Conservation (phyloP, 768 basidiomycete species). For the Pisolithus marmoratus region DNA sequence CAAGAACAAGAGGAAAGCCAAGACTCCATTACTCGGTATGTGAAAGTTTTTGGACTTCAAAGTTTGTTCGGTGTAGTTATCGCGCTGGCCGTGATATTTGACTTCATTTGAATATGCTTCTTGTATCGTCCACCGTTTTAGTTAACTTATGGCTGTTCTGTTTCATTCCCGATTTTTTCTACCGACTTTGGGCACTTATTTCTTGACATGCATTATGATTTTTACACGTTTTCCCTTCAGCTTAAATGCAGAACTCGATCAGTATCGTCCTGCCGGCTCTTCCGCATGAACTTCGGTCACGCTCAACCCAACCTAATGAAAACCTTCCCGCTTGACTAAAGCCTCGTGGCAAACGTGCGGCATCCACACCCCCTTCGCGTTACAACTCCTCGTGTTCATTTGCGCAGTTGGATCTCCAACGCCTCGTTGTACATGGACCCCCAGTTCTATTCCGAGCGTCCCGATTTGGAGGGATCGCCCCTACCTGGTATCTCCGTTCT, state of each 20-base stretch:
- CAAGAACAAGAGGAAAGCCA: constrained; percentile 73
- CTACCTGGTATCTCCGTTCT: neutral
- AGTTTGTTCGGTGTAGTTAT: constrained; percentile 47
- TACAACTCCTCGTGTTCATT: constrained; percentile 12
- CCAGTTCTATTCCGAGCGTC: neutral
- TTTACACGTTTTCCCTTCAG: constrained; percentile 34
- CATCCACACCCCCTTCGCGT: constrained; percentile 20
- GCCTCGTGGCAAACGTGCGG: constrained; percentile 35
- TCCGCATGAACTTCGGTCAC: constrained; percentile 14
- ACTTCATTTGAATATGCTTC: constrained; percentile 37
- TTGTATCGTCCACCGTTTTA: neutral
- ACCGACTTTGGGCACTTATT: constrained; percentile 24
- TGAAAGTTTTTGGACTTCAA: constrained; percentile 53
- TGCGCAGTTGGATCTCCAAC: constrained; percentile 6
- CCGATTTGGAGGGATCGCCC: neutral
- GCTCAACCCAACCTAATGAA: constrained; percentile 1
- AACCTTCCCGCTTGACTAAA: constrained; percentile 5
- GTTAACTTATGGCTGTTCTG: neutral
- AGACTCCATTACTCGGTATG: constrained; percentile 76
- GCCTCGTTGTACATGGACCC: neutral
- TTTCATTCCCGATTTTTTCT: constrained; percentile 2
- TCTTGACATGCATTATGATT: constrained; percentile 30
- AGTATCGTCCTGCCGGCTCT: constrained; percentile 32
- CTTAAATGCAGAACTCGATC: constrained; percentile 63
- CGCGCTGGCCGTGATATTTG: constrained; percentile 51